Conservation (phyloP, 2,329 filamentous ascomycete genomes). For the Ceratocystis variospora region DNA sequence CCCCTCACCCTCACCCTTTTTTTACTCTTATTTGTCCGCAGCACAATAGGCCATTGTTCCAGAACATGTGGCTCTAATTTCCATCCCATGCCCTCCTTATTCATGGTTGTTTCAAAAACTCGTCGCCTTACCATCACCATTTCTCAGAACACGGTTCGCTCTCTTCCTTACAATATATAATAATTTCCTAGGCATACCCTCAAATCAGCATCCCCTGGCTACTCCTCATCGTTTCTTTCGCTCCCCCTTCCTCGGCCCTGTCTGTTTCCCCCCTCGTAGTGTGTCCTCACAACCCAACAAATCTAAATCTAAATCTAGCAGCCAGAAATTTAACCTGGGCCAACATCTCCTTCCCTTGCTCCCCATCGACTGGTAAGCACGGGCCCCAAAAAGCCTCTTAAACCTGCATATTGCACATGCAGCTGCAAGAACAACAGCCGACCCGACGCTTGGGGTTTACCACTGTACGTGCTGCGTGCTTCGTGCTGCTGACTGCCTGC, state of each 20-base stretch:
- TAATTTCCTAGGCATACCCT: neutral
- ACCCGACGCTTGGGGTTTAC: slow-evolving; percentile 3
- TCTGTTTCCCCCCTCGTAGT: neutral
- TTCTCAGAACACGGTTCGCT: slow-evolving; percentile 9
- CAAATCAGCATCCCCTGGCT: neutral
- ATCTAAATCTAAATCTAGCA: neutral
- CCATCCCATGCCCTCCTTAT: slow-evolving; percentile 5
- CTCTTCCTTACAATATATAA: neutral
- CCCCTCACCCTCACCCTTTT: slow-evolving; percentile 3
- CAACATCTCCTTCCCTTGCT: neutral
- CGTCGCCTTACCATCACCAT: slow-evolving; percentile 6
- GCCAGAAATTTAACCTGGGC: neutral
- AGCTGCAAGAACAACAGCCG: slow-evolving; percentile 4
- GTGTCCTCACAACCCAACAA: neutral
- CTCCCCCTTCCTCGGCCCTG: neutral
- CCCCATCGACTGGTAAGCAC: neutral
- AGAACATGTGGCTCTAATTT: slow-evolving; percentile 7
- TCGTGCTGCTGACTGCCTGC: neutral
- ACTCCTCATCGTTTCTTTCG: neutral
- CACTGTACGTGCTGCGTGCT: neutral
- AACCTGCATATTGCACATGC: slow-evolving; percentile 1
- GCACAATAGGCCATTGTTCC: slow-evolving; percentile 8
- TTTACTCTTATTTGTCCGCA: neutral
- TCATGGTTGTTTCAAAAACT: slow-evolving; percentile 8
- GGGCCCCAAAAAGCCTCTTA: slow-evolving; percentile 2